Evolutionary conservation across 2,329 filamentous ascomycete genomes (phyloP), one percentile per base, ranked within the genome.

Genomic region (Aureobasidium sp.): DNA sequence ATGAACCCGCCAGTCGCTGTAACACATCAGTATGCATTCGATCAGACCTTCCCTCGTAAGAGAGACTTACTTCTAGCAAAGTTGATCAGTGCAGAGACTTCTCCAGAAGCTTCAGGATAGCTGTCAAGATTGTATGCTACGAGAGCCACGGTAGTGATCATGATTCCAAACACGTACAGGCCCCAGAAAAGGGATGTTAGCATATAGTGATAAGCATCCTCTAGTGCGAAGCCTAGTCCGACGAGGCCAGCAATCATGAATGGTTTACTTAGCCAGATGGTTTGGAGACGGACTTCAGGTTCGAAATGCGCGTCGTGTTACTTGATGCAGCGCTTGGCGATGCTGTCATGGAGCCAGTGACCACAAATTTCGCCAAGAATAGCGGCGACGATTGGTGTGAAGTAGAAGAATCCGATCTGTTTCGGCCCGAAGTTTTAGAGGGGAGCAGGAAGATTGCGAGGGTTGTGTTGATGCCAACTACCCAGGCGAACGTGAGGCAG

Each of bases 361-460:
- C 83, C 83, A 4, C 73, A 68, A 0, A 79, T 60, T 71, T 84
- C 81, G 29, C 82, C 83, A 0, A 85, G 69, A 15, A 83, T 68
- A 3, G 79, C 77, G 3, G 77, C 83, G 1, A 84, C 76, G 30
- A 85, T 76, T 2, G 81, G 81, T 0, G 81, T 80, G 68, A 86
- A 84, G 71, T 86, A 85, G 67, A 85, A 83, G 64, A 75, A 78
- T 1, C 78, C 82, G 50, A 83, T 79, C 57, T 79, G 74, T 48
- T 75, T 75, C 0, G 77, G 74, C 0, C 76, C 78, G 37, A 67
- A 67, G 32, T 65, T 58, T 44, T 68, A 53, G 58, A 67, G 83
- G 82, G 70, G 63, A 5, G 66, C 10, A 66, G 60, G 44, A 68
- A 68, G 34, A 67, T 68, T n/a, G 63, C 36, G 5, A 64, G 45